Evolutionary conservation across 116 monocot species (phyloP).

Genomic region (Posidonia oceanica): DNA sequence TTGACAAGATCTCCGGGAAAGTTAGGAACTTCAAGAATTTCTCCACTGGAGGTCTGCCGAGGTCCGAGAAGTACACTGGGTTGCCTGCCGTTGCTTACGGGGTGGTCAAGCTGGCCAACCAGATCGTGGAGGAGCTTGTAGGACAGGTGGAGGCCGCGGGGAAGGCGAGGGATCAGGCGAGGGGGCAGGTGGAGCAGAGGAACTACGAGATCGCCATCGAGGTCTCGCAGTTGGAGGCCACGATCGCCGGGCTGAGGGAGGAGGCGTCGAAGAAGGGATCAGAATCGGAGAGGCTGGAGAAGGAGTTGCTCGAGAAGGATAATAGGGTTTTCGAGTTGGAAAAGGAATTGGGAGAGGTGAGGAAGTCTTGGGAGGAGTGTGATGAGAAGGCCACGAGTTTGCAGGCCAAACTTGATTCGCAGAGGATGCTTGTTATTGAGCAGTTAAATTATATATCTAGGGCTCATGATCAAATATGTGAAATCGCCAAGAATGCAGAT

Average conservation of each 20-base stretch:
- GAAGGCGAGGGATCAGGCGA: conserved; percentile 52
- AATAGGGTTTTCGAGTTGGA: conserved; percentile 34
- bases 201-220: conserved; percentile 98
- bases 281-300: conserved; percentile 27
- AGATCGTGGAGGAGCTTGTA: conserved; percentile 73
- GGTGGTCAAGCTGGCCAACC: conserved; percentile 65
- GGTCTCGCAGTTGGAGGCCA: conserved; percentile 92
- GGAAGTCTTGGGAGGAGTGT: conserved; percentile 33
- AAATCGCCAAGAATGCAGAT: conserved; percentile 26
- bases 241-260: conserved; percentile 39
- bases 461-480: conserved; percentile 33
- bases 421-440: conserved; percentile 59
- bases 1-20: conserved; percentile 75
- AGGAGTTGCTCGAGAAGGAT: conserved; percentile 26
- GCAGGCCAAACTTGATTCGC: conserved; percentile 49
- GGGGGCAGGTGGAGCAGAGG: conserved; percentile 73
- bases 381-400: conserved; percentile 40
- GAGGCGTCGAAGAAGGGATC: conserved; percentile 34
- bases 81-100: conserved; percentile 73
- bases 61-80: conserved; percentile 79
- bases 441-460: conserved; percentile 61
- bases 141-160: conserved; percentile 43
- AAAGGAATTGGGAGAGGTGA: conserved; percentile 31
- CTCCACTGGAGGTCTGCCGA: conserved; percentile 27
- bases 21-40: conserved; percentile 42